Evolutionary conservation across 1,284 basidiomycete species (phyloP), one percentile per base, ranked within the genome.

Genomic region (Irpex sp.): DNA sequence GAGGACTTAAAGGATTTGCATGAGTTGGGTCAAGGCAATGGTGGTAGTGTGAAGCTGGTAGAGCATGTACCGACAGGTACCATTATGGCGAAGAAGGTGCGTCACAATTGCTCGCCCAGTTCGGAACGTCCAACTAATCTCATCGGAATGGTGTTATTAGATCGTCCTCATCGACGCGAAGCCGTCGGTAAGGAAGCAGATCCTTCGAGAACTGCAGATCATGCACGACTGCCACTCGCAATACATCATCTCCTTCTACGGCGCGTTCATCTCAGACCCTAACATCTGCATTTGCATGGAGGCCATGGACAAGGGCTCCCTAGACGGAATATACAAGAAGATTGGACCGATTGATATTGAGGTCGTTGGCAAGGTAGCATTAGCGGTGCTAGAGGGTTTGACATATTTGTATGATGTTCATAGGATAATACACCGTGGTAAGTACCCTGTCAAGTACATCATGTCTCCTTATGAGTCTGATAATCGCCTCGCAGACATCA

Each of bases 281-380:
- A 97, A 98, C 71, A 97, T 99, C 72, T 98, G 96, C 77, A 96
- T 99, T 68, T 98, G 96, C 77, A 98, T 99, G 91, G 97, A 99
- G 74, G 94, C 82, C 76, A 96, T 96, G 96, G 94, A 99, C 79
- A 93, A 91, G 74, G 90, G 90, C 13, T 93, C 91, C 17, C 81
- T 93, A 37, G 97, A 99, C 74, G 87, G 89, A 40, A 97, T 99
- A 68, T 99, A 97, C 81, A 96, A 95, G 78, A 88, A 89, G 72
- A 91, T 93, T 67, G 97, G 97, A 0, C 85, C 95, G 2, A 92
- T 99, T 68, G 86, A 93, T 65, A 91, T 97, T 67, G 86, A 92
- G 40, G 89, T 99, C 21, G 94, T 98, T 19, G 92, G 91, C 51
- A 90, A 92, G 74, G 92, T 99, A 61, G 95, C 96, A 6, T 82